Evolutionary conservation across 1,139 yeast genomes (phyloP), one percentile per base, ranked within the genome.

Genomic region (Taphrina confusa): DNA sequence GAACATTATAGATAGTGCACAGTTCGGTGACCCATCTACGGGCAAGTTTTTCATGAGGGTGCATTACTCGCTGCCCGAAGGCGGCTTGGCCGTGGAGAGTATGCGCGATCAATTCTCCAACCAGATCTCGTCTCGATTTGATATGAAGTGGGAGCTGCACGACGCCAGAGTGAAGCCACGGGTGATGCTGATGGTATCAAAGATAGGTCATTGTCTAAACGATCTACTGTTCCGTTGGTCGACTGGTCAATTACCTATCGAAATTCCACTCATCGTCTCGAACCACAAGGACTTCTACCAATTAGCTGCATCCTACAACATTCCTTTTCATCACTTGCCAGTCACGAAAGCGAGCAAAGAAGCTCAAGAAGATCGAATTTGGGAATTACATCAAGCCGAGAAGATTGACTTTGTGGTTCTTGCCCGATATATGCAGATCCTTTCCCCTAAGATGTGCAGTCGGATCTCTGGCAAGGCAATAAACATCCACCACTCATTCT

Each of bases 41-140:
- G 58, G 58, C 16, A 45, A 46, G 36, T 54, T 54, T 37, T 54
- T 54, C 44, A 54, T 54, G 58, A 42, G 58, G 4, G 58, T 54
- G 1, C 58, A 54, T 14, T 54, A 44, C 27, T 54, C 58, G 3
- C 22, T 40, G 18, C 30, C 58, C 1, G 37, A 30, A 8, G 58
- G 31, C 27, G 58, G 51, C 8, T 33, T 44, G 25, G 34, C 50
- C 8, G 27, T 44, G 27, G 25, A 20, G 11, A 31, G 25, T 16
- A 54, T 54, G 58, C 58, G 58, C 6, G 51, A 34, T 3, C 28
- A 33, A 2, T 45, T 54, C 37, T 14, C 23, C 11, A 11, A 20
- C 4, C 40, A 23, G 22, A 27, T 54, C 25, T 47, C 31, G 5
- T 16, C 31, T 8, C 50, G 51, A 8, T 54, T 54, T 27, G 37